These are phyloP conservation scores for Tricholoma furcatifolium DNA, from an alignment of 768 basidiomycete genomes.

Conservation along the genomic window DNA sequence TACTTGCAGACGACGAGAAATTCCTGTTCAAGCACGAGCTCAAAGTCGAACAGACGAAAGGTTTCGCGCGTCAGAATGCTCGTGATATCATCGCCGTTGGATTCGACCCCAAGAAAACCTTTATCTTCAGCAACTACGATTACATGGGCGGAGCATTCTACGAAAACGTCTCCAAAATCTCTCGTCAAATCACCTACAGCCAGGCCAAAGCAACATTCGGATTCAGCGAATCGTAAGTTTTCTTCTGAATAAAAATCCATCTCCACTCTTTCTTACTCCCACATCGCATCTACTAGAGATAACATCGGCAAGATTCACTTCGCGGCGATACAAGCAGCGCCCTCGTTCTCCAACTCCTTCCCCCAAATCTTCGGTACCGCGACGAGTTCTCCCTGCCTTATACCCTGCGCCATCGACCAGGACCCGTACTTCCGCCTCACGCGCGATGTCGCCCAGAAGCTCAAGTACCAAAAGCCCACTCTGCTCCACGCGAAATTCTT, in stretches of 20 bases:
- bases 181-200: conserved; percentile 88
- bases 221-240: conserved; percentile 90
- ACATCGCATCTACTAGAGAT: conserved; percentile 56
- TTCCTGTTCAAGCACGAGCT: conserved; percentile 97
- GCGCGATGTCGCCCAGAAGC: conserved; percentile 89
- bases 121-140: conserved; percentile 93
- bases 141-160: conserved; percentile 94
- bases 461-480: conserved; percentile 94
- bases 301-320: conserved; percentile 99
- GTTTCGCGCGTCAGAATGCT: conserved; percentile 84
- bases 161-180: conserved; percentile 89
- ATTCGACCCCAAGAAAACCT: conserved; percentile 88
- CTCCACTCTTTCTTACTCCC: background rate
- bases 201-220: conserved; percentile 96
- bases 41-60: conserved; percentile 83
- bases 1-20: conserved; percentile 86
- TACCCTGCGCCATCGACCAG: conserved; percentile 98
- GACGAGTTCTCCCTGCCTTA: conserved; percentile 86
- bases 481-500: conserved; percentile 97
- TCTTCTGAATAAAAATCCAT: background rate
- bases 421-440: conserved; percentile 98
- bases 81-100: conserved; percentile 97
- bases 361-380: conserved; percentile 91
- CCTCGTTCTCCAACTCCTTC: conserved; percentile 97
- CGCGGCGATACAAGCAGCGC: conserved; percentile 91